These are phyloP conservation scores for Orbilia brochopaga DNA, from an alignment of 2,329 filamentous ascomycete species.

Conservation along the genomic window DNA sequence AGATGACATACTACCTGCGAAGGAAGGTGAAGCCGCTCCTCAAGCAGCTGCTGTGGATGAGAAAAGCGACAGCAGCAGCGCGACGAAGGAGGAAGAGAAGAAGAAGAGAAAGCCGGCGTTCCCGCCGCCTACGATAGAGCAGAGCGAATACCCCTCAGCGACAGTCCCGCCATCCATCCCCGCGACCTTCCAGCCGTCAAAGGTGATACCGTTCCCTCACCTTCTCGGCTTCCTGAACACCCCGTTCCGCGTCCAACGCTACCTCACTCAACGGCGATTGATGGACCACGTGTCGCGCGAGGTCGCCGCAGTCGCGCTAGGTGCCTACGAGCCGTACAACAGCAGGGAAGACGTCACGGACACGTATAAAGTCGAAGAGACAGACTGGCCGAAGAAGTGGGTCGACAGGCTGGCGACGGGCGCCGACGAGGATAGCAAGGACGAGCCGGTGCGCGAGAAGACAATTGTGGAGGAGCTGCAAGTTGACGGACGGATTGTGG, in stretches of 20 bases:
- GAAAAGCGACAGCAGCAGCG: conserved; percentile 41
- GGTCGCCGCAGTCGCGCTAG: conserved; percentile 82
- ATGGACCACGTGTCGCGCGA: conserved; percentile 87
- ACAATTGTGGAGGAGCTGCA: conserved; percentile 45
- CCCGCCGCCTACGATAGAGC: conserved; percentile 74
- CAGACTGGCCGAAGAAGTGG: conserved; percentile 50
- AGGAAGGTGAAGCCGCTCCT: conserved; percentile 55
- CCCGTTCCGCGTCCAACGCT: conserved; percentile 82
- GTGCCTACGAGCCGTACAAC: conserved; percentile 61
- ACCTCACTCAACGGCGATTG: conserved; percentile 81
- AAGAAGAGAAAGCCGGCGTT: conserved; percentile 68
- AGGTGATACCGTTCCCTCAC: conserved; percentile 79
- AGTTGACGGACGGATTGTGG: conserved; percentile 43
- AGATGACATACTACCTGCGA: conserved; percentile 46
- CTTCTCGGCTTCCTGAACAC: conserved; percentile 92
- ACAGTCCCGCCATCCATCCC: conserved; percentile 71
- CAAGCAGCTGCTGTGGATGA: conserved; percentile 55
- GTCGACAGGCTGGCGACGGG: conserved; percentile 25
- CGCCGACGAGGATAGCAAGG: conserved; percentile 37
- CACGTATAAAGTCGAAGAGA: conserved; percentile 39
- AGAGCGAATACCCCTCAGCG: conserved; percentile 73
- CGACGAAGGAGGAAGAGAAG: conserved; percentile 60
- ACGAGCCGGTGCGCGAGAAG: conserved; percentile 47
- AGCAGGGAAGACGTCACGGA: conserved; percentile 52
- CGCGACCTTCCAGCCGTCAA: conserved; percentile 72